Conservation (phyloP, 2,329 filamentous ascomycete species). For the Conoideocrella luteorostrata region DNA sequence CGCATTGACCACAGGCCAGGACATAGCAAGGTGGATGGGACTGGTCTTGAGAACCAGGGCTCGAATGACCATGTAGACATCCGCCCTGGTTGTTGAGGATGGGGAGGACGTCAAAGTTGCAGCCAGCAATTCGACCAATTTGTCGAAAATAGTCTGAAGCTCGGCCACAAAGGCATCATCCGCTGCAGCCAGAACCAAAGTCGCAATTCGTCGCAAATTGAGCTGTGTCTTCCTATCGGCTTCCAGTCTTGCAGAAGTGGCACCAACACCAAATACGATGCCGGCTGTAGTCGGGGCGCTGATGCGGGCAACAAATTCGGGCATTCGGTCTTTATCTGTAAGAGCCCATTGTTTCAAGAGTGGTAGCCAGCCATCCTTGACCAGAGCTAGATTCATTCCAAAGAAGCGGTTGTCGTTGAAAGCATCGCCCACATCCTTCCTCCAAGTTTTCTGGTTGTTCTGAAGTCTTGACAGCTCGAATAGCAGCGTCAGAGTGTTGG, state of each 20-base stretch:
- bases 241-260: slow-evolving; percentile 86
- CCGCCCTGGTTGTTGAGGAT: slow-evolving; percentile 80
- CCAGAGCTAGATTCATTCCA: slow-evolving; percentile 56
- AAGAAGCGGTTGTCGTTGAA: slow-evolving; percentile 91
- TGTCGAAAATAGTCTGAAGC: slow-evolving; percentile 67
- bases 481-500: slow-evolving; percentile 64
- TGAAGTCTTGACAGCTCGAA: slow-evolving; percentile 71
- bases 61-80: slow-evolving; percentile 83
- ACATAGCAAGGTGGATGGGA: slow-evolving; percentile 68
- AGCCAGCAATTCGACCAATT: slow-evolving; percentile 76
- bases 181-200: slow-evolving; percentile 69
- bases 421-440: slow-evolving; percentile 83
- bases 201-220: slow-evolving; percentile 74
- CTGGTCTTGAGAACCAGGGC: slow-evolving; percentile 75
- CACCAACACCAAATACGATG: slow-evolving; percentile 97
- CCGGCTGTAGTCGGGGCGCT: slow-evolving; percentile 84
- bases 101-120: slow-evolving; percentile 86
- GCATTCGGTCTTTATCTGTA: slow-evolving; percentile 80
- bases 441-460: slow-evolving; percentile 83
- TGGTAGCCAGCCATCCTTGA: slow-evolving; percentile 72
- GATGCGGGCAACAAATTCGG: slow-evolving; percentile 72
- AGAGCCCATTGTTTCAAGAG: slow-evolving; percentile 78
- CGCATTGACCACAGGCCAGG: slow-evolving; percentile 86
- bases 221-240: slow-evolving; percentile 90
- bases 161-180: slow-evolving; percentile 76